A percentile compares a stretch with the other conserved stretches of the same genome.
Evolutionary conservation across 257 asterid genomes (phyloP).

Genomic region (Solanum bulbocastanum): DNA sequence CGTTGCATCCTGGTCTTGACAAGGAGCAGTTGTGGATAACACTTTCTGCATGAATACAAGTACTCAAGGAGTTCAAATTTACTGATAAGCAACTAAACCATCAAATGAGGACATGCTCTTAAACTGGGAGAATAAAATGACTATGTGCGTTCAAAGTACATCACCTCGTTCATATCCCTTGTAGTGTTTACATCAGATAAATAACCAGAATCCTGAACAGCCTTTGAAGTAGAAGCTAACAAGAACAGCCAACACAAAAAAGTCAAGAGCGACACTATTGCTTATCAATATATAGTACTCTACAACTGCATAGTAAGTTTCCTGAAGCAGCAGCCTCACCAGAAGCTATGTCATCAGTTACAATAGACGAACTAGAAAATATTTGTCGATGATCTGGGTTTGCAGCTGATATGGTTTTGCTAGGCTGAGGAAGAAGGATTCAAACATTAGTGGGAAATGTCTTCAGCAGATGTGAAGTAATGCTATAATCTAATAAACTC

Average conservation of each 20-base stretch:
- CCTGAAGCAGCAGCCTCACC: constrained; percentile 7
- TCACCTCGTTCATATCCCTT: constrained; percentile 36
- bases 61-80: neutral
- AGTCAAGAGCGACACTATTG: neutral
- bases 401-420: neutral
- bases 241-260: neutral
- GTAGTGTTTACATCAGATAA: constrained; percentile 5
- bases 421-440: constrained; percentile 18
- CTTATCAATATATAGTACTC: constrained; percentile 9
- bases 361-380: constrained; percentile 3
- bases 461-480: neutral
- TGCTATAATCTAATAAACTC: neutral
- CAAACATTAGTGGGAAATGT: neutral
- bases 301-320: neutral
- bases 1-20: constrained; percentile 6
- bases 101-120: neutral
- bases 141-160: neutral
- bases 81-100: neutral
- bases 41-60: constrained; percentile 27
- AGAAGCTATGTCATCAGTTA: constrained; percentile 12
- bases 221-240: constrained; percentile 16
- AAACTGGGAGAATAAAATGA: neutral
- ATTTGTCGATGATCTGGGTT: neutral
- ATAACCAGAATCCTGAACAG: constrained; percentile 7
- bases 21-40: neutral